A percentile compares a stretch with the other conserved stretches of the same genome.
These are phyloP conservation scores for Chrysoporthe cubensis DNA, from an alignment of 2,329 filamentous ascomycete genomes.

Conservation along the genomic window DNA sequence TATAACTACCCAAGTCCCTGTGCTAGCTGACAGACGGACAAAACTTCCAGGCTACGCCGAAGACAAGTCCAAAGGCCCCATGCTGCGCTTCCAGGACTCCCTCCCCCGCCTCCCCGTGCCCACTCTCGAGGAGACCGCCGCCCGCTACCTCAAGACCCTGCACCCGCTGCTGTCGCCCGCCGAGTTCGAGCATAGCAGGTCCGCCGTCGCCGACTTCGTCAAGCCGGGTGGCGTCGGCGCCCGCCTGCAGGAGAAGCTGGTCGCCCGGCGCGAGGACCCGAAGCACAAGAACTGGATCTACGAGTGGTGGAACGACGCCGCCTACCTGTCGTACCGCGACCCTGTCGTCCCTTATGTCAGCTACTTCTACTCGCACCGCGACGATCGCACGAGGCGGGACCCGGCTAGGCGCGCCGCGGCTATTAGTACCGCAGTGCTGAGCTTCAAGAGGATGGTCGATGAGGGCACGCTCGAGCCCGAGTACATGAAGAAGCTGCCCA, in stretches of 20 bases:
- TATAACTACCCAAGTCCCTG: not conserved
- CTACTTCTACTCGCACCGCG: constrained; percentile 98
- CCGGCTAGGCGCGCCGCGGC: constrained; percentile 92
- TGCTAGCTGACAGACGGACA: constrained; percentile 20
- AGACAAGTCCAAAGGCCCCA: constrained; percentile 76
- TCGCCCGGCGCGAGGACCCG: constrained; percentile 78
- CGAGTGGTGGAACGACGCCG: constrained; percentile 97
- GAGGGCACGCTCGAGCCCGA: constrained; percentile 84
- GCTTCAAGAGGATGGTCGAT: constrained; percentile 95
- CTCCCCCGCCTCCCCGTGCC: constrained; percentile 79
- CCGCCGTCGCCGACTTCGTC: constrained; percentile 86
- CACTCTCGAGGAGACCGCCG: constrained; percentile 79
- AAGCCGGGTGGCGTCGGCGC: constrained; percentile 83
- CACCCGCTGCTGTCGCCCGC: constrained; percentile 71
- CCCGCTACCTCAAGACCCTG: constrained; percentile 79
- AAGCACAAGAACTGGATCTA: constrained; percentile 90
- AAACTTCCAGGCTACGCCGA: constrained; percentile 70
- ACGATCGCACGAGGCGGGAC: constrained; percentile 85
- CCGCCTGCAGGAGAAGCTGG: constrained; percentile 83
- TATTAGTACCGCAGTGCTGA: constrained; percentile 80
- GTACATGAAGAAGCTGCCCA: constrained; percentile 97
- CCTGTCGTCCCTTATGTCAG: constrained; percentile 97
- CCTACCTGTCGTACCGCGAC: constrained; percentile 91
- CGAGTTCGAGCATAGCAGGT: constrained; percentile 75
- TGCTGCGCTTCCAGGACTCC: constrained; percentile 86